Conservation (phyloP, 768 basidiomycete genomes). For the Suillus lakei region DNA sequence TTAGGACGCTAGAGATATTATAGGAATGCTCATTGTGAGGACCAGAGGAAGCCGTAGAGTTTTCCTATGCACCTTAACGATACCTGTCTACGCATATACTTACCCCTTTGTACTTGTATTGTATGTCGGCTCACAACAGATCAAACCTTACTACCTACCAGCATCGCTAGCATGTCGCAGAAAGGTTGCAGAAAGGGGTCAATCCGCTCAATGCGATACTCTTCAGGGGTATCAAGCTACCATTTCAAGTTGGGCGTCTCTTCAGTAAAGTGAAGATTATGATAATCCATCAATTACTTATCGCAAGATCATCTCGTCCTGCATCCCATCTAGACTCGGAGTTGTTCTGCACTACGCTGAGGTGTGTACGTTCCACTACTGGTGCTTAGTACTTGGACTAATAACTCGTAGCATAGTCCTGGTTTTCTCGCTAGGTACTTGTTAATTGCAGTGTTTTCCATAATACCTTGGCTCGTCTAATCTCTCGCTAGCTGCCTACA, state of each 20-base stretch:
- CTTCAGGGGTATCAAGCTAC: too few relatives aligned
- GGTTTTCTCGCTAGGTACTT: not conserved
- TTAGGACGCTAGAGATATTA: not conserved
- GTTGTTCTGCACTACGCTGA: not conserved
- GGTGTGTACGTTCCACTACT: not conserved
- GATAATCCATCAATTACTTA: not conserved
- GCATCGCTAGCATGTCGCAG: too few relatives aligned
- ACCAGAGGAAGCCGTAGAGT: not conserved
- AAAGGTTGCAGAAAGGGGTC: too few relatives aligned
- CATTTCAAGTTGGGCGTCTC: constrained; percentile 1
- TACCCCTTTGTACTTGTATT: too few relatives aligned
- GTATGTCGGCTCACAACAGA: too few relatives aligned
- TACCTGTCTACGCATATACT: not conserved
- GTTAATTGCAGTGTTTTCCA: too few relatives aligned
- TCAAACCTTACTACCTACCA: too few relatives aligned
- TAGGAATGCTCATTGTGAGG: not conserved
- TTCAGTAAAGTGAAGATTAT: not conserved
- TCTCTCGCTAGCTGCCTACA: too few relatives aligned
- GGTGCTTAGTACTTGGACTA: not conserved
- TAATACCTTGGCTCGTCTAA: too few relatives aligned
- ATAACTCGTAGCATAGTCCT: not conserved
- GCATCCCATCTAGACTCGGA: not conserved
- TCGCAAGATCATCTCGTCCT: not conserved
- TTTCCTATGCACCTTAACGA: not conserved
- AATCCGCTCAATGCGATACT: too few relatives aligned